A percentile compares a stretch with the other conserved stretches of the same genome.
phyloP scores from a whole-genome alignment of 495 filamentous ascomycete genomes.

The Sphaerosporella brunnea region DNA sequence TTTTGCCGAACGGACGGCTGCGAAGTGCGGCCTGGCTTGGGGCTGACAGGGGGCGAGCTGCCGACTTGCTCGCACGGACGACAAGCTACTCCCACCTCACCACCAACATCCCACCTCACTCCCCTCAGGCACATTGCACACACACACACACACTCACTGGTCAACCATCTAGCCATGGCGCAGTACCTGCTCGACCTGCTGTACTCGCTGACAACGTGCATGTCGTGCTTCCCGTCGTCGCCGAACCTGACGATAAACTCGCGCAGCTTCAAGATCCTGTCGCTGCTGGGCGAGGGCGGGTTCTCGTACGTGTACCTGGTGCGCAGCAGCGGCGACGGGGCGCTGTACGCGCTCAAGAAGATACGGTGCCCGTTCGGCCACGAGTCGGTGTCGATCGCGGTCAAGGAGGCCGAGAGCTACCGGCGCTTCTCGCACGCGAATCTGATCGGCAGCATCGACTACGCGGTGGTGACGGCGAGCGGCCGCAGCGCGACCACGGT shows the following conservation, averaged over 20 bases:
- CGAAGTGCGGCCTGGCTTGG: no score
- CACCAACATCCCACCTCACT: no score
- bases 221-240: conserved; percentile 85
- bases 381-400: conserved; percentile 80
- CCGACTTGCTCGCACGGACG: no score
- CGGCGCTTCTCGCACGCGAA: conserved; percentile 66
- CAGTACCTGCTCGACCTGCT: conserved; percentile 75
- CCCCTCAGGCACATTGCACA: no score
- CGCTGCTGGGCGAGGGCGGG: conserved; percentile 86
- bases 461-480: conserved; percentile 46
- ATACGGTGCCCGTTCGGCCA: conserved; percentile 94
- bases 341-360: conserved; percentile 90
- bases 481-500: conserved; percentile 16
- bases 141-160: no score
- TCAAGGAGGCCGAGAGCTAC: conserved; percentile 96
- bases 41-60: no score
- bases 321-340: conserved; percentile 61
- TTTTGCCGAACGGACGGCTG: no score
- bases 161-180: conserved; percentile 57
- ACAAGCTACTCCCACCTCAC: no score
- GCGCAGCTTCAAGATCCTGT: conserved; percentile 84
- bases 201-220: conserved; percentile 80
- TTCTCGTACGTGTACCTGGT: conserved; percentile 99
- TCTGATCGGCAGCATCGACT: conserved; percentile 83
- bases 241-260: conserved; percentile 90